Percentiles rank a stretch among this genome's conserved stretches.
Evolutionary conservation across 148 eudicot genomes (phyloP).

Genomic region (Rhododendron henanense): DNA sequence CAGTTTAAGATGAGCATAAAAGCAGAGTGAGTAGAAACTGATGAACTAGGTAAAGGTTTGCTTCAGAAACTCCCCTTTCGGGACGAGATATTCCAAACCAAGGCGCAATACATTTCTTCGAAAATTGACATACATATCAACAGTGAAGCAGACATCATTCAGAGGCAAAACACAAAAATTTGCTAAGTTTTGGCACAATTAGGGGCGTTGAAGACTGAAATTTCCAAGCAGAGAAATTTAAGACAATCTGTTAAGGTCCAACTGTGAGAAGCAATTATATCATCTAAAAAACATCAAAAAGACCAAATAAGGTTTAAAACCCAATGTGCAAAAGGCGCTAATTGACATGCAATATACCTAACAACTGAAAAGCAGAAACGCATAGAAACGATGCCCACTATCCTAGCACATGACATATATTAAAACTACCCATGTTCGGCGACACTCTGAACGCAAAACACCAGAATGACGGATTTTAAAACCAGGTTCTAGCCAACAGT

Average conservation of each 20-base stretch:
- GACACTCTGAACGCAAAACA: constrained; percentile 8
- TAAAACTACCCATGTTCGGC: neutral
- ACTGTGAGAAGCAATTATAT: neutral
- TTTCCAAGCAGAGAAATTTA: neutral
- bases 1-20: neutral
- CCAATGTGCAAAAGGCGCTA: neutral
- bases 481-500: neutral
- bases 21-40: neutral
- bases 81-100: neutral
- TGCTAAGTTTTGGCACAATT: neutral
- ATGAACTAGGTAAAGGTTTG: neutral
- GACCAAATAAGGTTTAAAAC: neutral
- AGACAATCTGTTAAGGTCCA: neutral
- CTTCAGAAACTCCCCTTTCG: neutral
- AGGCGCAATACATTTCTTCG: neutral
- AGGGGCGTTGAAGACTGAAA: neutral
- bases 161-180: neutral
- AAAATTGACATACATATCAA: neutral
- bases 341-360: neutral
- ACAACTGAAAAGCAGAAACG: neutral
- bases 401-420: neutral
- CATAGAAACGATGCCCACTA: neutral
- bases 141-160: neutral
- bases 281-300: neutral
- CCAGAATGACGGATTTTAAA: neutral